phyloP scores from a whole-genome alignment of 768 basidiomycete species.

The Russula emetica region DNA sequence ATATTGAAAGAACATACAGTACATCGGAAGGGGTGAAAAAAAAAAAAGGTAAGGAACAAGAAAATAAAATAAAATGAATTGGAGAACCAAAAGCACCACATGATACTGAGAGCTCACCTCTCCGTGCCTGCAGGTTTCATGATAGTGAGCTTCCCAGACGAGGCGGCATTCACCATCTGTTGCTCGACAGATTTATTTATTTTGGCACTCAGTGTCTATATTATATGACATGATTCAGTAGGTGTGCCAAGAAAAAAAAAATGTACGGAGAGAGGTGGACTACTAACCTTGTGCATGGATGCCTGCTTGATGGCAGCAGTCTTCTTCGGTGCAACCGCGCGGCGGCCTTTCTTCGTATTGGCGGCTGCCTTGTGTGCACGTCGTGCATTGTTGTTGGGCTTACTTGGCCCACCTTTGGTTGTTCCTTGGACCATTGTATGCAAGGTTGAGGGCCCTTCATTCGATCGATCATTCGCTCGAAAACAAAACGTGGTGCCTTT shows the following conservation, averaged over 20 bases:
- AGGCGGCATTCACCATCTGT: conserved; percentile 87
- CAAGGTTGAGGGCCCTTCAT: neutral
- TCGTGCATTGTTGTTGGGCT: conserved; percentile 48
- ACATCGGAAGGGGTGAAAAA: neutral
- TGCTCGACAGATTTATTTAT: conserved; percentile 89
- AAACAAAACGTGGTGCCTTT: neutral
- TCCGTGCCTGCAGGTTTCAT: conserved; percentile 68
- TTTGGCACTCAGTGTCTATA: conserved; percentile 83
- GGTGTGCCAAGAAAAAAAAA: too few relatives aligned
- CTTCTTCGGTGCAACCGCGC: conserved; percentile 81
- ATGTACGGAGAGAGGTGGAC: neutral
- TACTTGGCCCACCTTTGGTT: conserved; percentile 69
- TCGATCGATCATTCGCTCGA: neutral
- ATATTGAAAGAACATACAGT: neutral
- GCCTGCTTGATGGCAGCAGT: conserved; percentile 65
- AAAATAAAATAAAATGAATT: neutral
- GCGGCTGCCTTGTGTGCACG: conserved; percentile 64
- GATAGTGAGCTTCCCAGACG: conserved; percentile 84
- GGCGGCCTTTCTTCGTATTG: conserved; percentile 73
- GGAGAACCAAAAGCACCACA: neutral
- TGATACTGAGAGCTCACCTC: conserved; percentile 30
- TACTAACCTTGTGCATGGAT: conserved; percentile 62
- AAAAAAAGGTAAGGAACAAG: neutral
- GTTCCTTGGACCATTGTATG: conserved; percentile 75
- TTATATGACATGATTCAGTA: conserved; percentile 10